Evolutionary conservation across 2,329 filamentous ascomycete species (phyloP).

Genomic region (Epichloe amarillans): DNA sequence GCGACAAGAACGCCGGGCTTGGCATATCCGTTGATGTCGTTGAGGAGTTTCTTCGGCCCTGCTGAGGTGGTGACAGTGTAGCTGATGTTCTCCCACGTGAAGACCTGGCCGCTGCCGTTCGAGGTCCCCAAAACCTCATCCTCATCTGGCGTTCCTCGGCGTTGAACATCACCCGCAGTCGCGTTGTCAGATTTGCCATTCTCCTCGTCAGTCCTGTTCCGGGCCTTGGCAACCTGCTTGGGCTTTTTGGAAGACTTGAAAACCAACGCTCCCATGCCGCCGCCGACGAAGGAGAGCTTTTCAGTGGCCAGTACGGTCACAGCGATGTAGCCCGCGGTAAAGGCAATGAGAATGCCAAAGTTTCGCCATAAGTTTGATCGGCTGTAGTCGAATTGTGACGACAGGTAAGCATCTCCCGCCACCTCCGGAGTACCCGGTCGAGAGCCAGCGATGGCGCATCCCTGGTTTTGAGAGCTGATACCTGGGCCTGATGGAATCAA

Average conservation of each 20-base stretch:
- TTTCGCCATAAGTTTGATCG: conserved; percentile 53
- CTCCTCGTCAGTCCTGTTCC: conserved; percentile 10
- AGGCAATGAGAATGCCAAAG: conserved; percentile 61
- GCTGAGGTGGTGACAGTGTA: conserved; percentile 47
- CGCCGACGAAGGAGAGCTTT: conserved; percentile 44
- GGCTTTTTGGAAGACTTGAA: conserved; percentile 40
- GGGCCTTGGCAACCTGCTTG: not conserved
- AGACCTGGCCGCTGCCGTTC: conserved; percentile 46
- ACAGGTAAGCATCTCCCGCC: conserved; percentile 41
- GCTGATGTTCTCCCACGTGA: conserved; percentile 55
- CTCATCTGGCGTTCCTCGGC: conserved; percentile 16
- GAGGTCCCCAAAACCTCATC: conserved; percentile 26
- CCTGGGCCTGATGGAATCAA: conserved; percentile 32
- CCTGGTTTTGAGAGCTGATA: conserved; percentile 28
- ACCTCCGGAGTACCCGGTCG: conserved; percentile 29
- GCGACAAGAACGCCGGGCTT: conserved; percentile 6
- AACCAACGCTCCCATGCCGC: conserved; percentile 54
- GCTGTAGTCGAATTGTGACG: conserved; percentile 35
- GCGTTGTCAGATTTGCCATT: not conserved
- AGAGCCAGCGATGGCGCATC: conserved; percentile 36
- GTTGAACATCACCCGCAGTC: not conserved
- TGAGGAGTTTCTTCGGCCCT: conserved; percentile 16
- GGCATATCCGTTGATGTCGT: conserved; percentile 6
- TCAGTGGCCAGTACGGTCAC: conserved; percentile 57
- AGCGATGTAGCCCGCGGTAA: conserved; percentile 57